Evolutionary conservation across 495 filamentous ascomycete species (phyloP).

Genomic region (Hypoxylon intermedium): DNA sequence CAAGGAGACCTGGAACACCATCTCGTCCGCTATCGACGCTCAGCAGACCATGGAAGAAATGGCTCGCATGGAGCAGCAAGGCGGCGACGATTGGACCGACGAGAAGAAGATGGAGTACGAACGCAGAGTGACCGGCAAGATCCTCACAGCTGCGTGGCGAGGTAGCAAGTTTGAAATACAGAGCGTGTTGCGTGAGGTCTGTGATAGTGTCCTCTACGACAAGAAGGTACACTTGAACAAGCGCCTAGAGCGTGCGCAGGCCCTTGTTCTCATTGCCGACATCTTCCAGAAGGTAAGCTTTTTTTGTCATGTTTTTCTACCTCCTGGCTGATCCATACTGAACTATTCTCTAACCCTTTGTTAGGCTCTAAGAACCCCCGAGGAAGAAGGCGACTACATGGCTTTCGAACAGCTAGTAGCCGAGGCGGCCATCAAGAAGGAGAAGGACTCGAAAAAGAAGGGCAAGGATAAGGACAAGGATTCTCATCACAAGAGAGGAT

Average conservation of each 20-base stretch:
- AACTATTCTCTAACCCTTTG: conserved; percentile 26
- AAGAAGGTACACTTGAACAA: conserved; percentile 84
- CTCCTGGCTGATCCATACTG: not conserved
- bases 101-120: conserved; percentile 98
- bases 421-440: conserved; percentile 93
- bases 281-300: conserved; percentile 81
- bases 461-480: conserved; percentile 64
- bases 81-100: conserved; percentile 97
- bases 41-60: conserved; percentile 99
- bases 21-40: conserved; percentile 95
- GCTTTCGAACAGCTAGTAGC: conserved; percentile 98
- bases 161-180: conserved; percentile 99
- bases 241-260: conserved; percentile 88
- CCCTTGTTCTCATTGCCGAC: conserved; percentile 83
- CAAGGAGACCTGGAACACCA: conserved; percentile 98
- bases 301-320: not conserved
- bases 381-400: conserved; percentile 98
- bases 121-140: conserved; percentile 93
- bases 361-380: conserved; percentile 87
- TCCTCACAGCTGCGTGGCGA: conserved; percentile 96
- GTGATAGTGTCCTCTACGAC: conserved; percentile 70
- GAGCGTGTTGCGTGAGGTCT: conserved; percentile 90
- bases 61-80: conserved; percentile 92
- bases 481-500: conserved; percentile 27
- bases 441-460: conserved; percentile 77